These are phyloP conservation scores for Penicillium italicum DNA, from an alignment of 2,329 filamentous ascomycete species.

Conservation along the genomic window DNA sequence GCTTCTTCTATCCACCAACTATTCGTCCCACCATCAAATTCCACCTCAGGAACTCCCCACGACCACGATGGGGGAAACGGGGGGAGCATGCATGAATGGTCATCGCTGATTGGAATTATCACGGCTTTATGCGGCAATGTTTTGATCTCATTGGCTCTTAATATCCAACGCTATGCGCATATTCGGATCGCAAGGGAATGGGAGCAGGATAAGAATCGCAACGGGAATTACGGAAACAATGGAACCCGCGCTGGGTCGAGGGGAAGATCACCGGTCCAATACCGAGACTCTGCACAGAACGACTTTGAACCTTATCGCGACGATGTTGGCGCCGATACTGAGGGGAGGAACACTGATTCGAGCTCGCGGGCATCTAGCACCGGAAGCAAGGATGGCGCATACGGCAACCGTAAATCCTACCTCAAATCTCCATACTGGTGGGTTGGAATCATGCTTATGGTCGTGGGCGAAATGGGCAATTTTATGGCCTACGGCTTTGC, in stretches of 20 bases:
- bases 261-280: slow-evolving; percentile 10
- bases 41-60: slow-evolving; percentile 14
- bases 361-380: slow-evolving; percentile 38
- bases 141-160: slow-evolving; percentile 90
- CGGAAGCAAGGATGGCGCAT: slow-evolving; percentile 37
- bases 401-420: slow-evolving; percentile 64
- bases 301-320: slow-evolving; percentile 25
- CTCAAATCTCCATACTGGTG: slow-evolving; percentile 94
- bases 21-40: slow-evolving; percentile 12
- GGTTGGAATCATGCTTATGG: slow-evolving; percentile 89
- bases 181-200: slow-evolving; percentile 73
- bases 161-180: slow-evolving; percentile 94
- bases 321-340: slow-evolving; percentile 35
- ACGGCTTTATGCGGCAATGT: slow-evolving; percentile 91
- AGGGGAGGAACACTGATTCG: slow-evolving; percentile 24
- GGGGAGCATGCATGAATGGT: slow-evolving; percentile 57
- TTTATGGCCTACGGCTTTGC: slow-evolving; percentile 97
- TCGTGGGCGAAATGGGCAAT: slow-evolving; percentile 87
- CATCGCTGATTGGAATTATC: slow-evolving; percentile 88
- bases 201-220: slow-evolving; percentile 55
- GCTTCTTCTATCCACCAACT: slow-evolving; percentile 18
- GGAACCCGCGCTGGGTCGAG: slow-evolving; percentile 10
- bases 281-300: slow-evolving; percentile 14
- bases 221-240: slow-evolving; percentile 43
- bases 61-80: slow-evolving; percentile 20